These are phyloP conservation scores for Ophiorrhiza pumila DNA, from an alignment of 257 asterid species.

Conservation along the genomic window DNA sequence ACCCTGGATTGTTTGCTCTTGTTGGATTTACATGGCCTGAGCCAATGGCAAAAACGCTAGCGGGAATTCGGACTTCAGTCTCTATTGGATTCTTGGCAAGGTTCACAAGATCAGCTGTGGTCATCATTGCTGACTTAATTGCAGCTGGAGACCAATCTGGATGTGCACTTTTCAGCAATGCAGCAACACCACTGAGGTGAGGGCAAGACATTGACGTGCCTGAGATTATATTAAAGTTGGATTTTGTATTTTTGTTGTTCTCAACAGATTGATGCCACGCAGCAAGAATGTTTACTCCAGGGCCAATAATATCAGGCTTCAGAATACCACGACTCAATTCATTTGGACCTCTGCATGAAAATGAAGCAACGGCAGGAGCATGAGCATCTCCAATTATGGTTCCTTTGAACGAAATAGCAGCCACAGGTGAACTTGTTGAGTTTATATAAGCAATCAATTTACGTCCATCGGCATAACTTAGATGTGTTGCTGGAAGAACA, in stretches of 20 bases:
- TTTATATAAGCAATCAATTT: not conserved
- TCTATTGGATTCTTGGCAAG: conserved; percentile 7
- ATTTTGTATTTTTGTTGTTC: not conserved
- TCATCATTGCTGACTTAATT: conserved; percentile 17
- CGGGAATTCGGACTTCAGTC: not conserved
- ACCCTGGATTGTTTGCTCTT: conserved; percentile 21
- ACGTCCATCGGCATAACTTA: conserved; percentile 5
- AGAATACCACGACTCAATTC: not conserved
- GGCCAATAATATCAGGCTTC: conserved; percentile 23
- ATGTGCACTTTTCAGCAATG: conserved; percentile 21
- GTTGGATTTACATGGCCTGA: conserved; percentile 19
- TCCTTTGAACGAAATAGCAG: conserved; percentile 14
- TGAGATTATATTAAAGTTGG: not conserved
- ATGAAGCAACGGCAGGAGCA: conserved; percentile 14
- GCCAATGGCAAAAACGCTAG: conserved; percentile 5
- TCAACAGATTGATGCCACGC: conserved; percentile 3
- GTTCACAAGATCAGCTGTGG: conserved; percentile 9
- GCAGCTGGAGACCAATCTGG: conserved; percentile 22
- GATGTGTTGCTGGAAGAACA: conserved; percentile 15
- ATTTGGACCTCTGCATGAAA: conserved; percentile 14
- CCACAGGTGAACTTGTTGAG: not conserved
- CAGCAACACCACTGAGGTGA: conserved; percentile 24
- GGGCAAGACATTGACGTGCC: conserved; percentile 23
- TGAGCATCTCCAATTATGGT: conserved; percentile 13
- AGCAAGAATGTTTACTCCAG: conserved; percentile 19